Evolutionary conservation across 2,329 filamentous ascomycete species (phyloP), one percentile per base, ranked within the genome.

Genomic region (Colletotrichum orchidophilum): DNA sequence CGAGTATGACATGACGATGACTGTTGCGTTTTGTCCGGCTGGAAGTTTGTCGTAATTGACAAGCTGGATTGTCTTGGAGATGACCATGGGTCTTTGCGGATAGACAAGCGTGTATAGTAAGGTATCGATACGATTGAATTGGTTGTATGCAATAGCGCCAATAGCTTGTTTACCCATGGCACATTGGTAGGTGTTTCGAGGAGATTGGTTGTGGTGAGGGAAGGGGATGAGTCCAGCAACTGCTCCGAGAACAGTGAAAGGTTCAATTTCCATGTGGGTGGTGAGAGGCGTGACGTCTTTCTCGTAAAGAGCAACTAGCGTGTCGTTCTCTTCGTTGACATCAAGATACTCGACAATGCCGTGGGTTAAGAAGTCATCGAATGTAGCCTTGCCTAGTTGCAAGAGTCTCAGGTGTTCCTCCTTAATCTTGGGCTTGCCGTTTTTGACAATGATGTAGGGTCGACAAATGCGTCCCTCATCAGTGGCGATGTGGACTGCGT

Each of bases 131-230:
- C 96, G 92, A 77, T 96, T 94, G 83, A 98, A 97, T 81, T 99
- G 96, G 79, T 99, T 99, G 79, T 97, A 97, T 18, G 96, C 96
- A 79, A 99, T 98, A 39, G 96, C 95, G 39, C 96, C 96, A 80
- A 99, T 98, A 49, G 96, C 96, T 93, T 99, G 96, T 84, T 99
- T 99, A 89, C 96, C 96, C 96, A 99, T 99, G 83, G 96, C 96
- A 84, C 96, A 98, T 87, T 98, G 96, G 79, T 99, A 99, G 0
- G 96, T 99, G 80, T 99, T 99, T 87, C 96, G 90, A 11, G 96
- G 96, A 18, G 97, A 99, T 81, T 99, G 96, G 82, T 99, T 99
- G 86, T 99, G 96, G 81, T 99, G 96, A 9, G 96, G 96, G 78
- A 98, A 99, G 5, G 96, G 96, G 80, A 99, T 99, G 46, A 99